Evolutionary conservation across 1,284 basidiomycete genomes (phyloP), one percentile per base, ranked within the genome.

Genomic region (Leccinum laetum): DNA sequence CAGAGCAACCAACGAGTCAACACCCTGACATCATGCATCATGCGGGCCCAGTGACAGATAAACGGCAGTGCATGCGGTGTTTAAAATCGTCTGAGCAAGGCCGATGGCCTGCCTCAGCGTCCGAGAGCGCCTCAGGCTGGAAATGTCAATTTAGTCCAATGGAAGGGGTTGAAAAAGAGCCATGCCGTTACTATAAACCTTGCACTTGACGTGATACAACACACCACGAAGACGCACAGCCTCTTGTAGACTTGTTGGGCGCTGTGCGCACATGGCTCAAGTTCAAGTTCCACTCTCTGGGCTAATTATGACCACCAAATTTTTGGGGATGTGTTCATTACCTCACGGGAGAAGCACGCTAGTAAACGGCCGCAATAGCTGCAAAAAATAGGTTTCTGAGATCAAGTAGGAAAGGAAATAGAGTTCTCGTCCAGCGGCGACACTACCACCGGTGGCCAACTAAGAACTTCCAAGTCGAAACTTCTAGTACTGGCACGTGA

Each of bases 241-340:
- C 44, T 46, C 18, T n/a, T 68, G 56, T 66, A 62, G 58, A 3
- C 5, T n/a, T 11, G 58, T 37, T 62, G 21, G n/a, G n/a, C 56
- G 18, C n/a, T 63, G 64, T 16, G 37, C 46, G 44, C 70, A 57
- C 65, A 67, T 72, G 67, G 61, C 21, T 16, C 32, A 46, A 14
- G 24, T 61, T 18, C 18, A 7, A 41, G 39, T 16, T 32, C 60
- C 26, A 11, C 14, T 39, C 37, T 10, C 4, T 52, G 18, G 56
- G 44, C 44, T 65, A 73, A 68, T 73, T 68, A 65, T 72, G 63
- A 49, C 32, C n/a, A 49, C 32, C 49, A 52, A 52, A 52, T 14
- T 21, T 60, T 21, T 61, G n/a, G 60, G 53, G 35, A 24, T 61
- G 26, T 56, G 4, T 56, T 10, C 60, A 61, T 18, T 14, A 11